phyloP scores from a whole-genome alignment of 768 basidiomycete species.

The Boletus speciosus region DNA sequence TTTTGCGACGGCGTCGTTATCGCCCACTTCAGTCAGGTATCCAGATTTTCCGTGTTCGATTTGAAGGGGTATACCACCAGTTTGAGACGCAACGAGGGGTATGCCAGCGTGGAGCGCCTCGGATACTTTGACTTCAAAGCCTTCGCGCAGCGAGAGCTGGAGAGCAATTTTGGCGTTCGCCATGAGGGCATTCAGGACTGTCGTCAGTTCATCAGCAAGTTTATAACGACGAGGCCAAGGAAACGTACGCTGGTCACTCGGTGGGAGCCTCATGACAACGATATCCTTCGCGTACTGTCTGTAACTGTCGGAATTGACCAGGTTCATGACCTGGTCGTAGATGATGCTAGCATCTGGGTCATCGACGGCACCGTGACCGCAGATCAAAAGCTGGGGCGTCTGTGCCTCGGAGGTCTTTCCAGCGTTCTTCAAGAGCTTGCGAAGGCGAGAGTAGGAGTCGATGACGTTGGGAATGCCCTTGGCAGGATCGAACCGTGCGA shows the following conservation, averaged over 20 bases:
- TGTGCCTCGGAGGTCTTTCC: slow-evolving; percentile 46
- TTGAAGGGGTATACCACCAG: slow-evolving; percentile 94
- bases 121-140: slow-evolving; percentile 96
- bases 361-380: slow-evolving; percentile 91
- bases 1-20: slow-evolving; percentile 71
- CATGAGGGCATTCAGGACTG: slow-evolving; percentile 85
- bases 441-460: slow-evolving; percentile 84
- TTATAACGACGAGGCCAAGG: neutral
- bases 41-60: slow-evolving; percentile 86
- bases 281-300: slow-evolving; percentile 58
- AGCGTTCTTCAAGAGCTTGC: slow-evolving; percentile 53
- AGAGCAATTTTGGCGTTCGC: slow-evolving; percentile 86
- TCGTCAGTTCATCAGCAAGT: slow-evolving; percentile 7
- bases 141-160: slow-evolving; percentile 90
- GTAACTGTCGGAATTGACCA: slow-evolving; percentile 53
- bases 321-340: slow-evolving; percentile 71
- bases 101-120: slow-evolving; percentile 91
- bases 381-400: slow-evolving; percentile 72
- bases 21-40: slow-evolving; percentile 74
- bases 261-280: slow-evolving; percentile 73
- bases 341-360: slow-evolving; percentile 94
- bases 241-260: slow-evolving; percentile 76
- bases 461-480: slow-evolving; percentile 82
- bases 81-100: slow-evolving; percentile 78
- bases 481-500: slow-evolving; percentile 93